Base-by-base conservation (phyloP, 2,329 filamentous ascomycete species). In the Stemphylium vesicarium region DNA sequence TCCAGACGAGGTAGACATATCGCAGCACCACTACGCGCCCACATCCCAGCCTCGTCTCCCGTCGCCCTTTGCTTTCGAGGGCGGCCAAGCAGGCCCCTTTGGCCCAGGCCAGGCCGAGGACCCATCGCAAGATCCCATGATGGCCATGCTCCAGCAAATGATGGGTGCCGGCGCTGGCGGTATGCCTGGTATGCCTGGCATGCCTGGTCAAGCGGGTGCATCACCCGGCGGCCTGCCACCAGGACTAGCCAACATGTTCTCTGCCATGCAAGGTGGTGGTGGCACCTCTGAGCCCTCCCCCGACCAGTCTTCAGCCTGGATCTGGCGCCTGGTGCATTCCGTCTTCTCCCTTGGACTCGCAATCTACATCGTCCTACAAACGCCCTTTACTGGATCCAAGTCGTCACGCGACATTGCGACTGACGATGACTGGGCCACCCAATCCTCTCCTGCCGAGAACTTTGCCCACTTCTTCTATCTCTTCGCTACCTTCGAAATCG, bases 1-100 rank as follows among this genome's bases (percentile, higher is more conserved):
- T 52, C 90, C 90, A 5, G 89, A 87, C 4, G 90, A 92, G 74
- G 83, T 91, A 60, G 90, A 93, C 72, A 92, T 94, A 63, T 90
- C 88, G n/a, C 77, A 88, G 60, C 88, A 90, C 76, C 88, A 83
- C 75, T 90, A 89, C 75, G 76, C 82, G 31, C 87, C 87, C 1
- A 75, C 78, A 20, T 75, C 77, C 9, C 78, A 79, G 36, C 65
- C 77, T 18, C 76, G 78, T 47, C 68, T 79, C 1, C 70, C 73
- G 7, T 70, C 46, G 64, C 72, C 71, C 4, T 73, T 74, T 49
- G 64, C 68, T 33, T 71, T 71, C 53, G 65, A 74, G 50, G 63
- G 59, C 50, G 65, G 56, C 37, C 49, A 57, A 9, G 44, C 66
- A 3, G 62, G 56, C 12, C 47, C 52, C 15, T 61, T 70, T 38